Conservation (phyloP, 768 basidiomycete species). For the Lentinula detonsa region DNA sequence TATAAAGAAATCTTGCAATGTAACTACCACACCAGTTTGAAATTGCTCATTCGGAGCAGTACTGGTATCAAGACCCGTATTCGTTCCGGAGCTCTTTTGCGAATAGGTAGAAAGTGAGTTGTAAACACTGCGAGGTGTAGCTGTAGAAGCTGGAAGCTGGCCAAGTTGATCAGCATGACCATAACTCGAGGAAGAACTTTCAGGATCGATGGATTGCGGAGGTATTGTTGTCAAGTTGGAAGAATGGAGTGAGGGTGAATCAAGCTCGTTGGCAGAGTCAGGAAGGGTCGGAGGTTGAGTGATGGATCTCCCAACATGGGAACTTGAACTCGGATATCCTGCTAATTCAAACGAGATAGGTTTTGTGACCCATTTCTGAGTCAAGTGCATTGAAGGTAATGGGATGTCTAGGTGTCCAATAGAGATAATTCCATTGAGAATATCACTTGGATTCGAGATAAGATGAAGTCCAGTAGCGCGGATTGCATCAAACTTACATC, state of each 20-base stretch:
- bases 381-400: not conserved
- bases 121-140: no score
- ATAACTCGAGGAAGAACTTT: no score
- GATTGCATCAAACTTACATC: slow-evolving; percentile 27
- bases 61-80: no score
- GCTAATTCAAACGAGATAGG: not conserved
- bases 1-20: no score
- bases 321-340: not conserved
- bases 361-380: not conserved
- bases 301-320: not conserved
- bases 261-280: not conserved
- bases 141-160: not conserved
- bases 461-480: not conserved
- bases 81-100: no score
- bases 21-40: no score
- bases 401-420: not conserved
- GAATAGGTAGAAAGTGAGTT: not conserved
- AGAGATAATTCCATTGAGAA: not conserved
- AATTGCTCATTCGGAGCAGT: no score
- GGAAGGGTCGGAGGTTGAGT: not conserved
- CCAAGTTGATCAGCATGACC: no score
- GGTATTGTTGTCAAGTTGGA: not conserved
- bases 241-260: not conserved
- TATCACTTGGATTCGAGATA: not conserved
- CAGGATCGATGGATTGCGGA: not conserved